Evolutionary conservation across 1,139 yeast genomes (phyloP).

Genomic region (Diutina siamensis): DNA sequence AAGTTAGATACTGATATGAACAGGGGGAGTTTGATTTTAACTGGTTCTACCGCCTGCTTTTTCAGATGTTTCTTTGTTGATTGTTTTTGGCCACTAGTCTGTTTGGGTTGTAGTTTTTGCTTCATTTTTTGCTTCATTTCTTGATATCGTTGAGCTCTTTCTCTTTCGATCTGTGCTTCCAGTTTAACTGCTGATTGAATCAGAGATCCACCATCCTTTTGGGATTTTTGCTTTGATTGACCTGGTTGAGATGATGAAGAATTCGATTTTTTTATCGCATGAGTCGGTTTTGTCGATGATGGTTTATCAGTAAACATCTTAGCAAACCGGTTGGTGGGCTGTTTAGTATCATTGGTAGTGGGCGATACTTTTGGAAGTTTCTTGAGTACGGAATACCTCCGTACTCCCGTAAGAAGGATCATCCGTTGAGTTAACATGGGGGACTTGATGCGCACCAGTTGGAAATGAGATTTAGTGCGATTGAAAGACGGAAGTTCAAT

Average conservation of each 20-base stretch:
- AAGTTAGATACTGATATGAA: conserved; percentile 67
- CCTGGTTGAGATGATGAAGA: neutral
- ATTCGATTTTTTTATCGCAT: neutral
- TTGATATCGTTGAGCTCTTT: neutral
- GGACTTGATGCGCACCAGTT: neutral
- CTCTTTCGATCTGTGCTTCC: conserved; percentile 1
- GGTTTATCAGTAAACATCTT: neutral
- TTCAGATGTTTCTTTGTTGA: neutral
- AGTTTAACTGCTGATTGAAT: neutral
- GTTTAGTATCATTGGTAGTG: neutral
- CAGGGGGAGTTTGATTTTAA: conserved; percentile 51
- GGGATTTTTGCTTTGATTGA: neutral
- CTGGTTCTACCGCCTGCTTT: neutral
- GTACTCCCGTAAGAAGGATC: neutral
- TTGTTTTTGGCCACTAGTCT: neutral
- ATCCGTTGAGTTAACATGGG: neutral
- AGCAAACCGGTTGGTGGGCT: conserved; percentile 1
- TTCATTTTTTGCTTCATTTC: conserved; percentile 5
- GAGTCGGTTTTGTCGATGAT: neutral
- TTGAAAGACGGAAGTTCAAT: neutral
- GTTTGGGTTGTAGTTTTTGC: neutral
- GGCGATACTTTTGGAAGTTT: conserved; percentile 1
- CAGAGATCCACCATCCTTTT: neutral
- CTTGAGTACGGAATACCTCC: neutral
- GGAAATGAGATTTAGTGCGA: neutral